phyloP scores from a whole-genome alignment of 2,329 filamentous ascomycete species.

The Penicillium sp. region DNA sequence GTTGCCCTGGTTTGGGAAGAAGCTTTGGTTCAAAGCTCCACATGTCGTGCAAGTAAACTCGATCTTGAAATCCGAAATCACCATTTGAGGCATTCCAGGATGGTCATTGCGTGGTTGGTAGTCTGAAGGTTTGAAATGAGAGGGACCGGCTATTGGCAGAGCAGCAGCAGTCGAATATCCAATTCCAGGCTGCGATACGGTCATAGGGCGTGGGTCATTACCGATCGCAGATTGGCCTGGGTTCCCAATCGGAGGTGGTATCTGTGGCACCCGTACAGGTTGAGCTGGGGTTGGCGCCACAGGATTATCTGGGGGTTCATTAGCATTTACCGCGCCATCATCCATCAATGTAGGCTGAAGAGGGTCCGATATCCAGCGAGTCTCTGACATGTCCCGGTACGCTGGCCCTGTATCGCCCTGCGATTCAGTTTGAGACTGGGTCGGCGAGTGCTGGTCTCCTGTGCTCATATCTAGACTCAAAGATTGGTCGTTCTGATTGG shows the following conservation, averaged over 20 bases:
- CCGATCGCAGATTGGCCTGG: constrained; percentile 23
- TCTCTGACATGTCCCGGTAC: constrained; percentile 30
- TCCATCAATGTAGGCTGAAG: constrained; percentile 30
- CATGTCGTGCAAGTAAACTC: constrained; percentile 42
- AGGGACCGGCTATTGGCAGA: constrained; percentile 19
- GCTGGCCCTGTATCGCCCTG: constrained; percentile 25
- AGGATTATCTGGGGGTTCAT: constrained; percentile 22
- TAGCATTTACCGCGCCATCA: constrained; percentile 22
- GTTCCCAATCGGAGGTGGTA: constrained; percentile 20
- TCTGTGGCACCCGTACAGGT: constrained; percentile 21
- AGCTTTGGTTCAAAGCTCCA: constrained; percentile 40
- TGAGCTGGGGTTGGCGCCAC: constrained; percentile 21
- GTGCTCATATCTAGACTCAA: constrained; percentile 25
- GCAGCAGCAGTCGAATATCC: constrained; percentile 20
- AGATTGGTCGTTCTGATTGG: constrained; percentile 22
- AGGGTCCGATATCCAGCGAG: constrained; percentile 35
- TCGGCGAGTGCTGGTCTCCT: constrained; percentile 27
- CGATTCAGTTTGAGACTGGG: constrained; percentile 26
- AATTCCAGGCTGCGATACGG: constrained; percentile 25
- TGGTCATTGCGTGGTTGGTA: constrained; percentile 28
- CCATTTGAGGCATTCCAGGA: constrained; percentile 28
- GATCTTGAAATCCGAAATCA: constrained; percentile 41
- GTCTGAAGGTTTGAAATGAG: constrained; percentile 23
- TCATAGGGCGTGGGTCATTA: constrained; percentile 24
- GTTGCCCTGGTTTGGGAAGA: constrained; percentile 40